Evolutionary conservation across 805 yeast genomes (phyloP).

Genomic region (Starmerella ratchasimensis): DNA sequence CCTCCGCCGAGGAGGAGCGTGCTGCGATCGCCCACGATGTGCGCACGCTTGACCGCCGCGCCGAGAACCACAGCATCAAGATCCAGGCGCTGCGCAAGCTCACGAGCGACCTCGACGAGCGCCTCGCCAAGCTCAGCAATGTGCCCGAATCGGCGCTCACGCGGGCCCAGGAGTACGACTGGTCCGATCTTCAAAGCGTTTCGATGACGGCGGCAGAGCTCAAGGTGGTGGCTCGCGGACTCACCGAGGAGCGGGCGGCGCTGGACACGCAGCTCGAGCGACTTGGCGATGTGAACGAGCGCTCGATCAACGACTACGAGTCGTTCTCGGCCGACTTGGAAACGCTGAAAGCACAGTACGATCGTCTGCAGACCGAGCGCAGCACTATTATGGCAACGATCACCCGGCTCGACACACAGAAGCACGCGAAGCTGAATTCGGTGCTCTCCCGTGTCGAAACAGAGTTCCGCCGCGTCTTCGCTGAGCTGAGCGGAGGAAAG

Average conservation of each 20-base stretch:
- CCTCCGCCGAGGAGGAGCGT: too few species aligned
- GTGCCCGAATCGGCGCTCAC: slow-evolving; percentile 6
- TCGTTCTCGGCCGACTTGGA: slow-evolving; percentile 62
- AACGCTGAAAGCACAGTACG: slow-evolving; percentile 48
- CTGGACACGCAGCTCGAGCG: slow-evolving; percentile 35
- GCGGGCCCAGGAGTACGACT: slow-evolving; percentile 26
- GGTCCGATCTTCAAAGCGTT: background rate
- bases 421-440: slow-evolving; percentile 65
- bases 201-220: background rate
- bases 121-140: background rate
- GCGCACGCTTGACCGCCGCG: background rate
- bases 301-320: slow-evolving; percentile 72
- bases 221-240: background rate
- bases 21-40: too few species aligned
- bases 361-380: slow-evolving; percentile 56
- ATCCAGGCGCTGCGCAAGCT: slow-evolving; percentile 1
- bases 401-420: slow-evolving; percentile 54
- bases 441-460: slow-evolving; percentile 28
- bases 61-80: slow-evolving; percentile 3
- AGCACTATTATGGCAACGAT: slow-evolving; percentile 59
- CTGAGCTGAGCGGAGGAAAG: slow-evolving; percentile 71
- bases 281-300: slow-evolving; percentile 69
- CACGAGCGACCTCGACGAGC: background rate
- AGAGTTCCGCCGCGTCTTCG: slow-evolving; percentile 32
- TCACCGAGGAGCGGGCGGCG: background rate